Evolutionary conservation across 2,329 filamentous ascomycete species (phyloP), one percentile per base, ranked within the genome.

Genomic region (Blastomyces percursus): DNA sequence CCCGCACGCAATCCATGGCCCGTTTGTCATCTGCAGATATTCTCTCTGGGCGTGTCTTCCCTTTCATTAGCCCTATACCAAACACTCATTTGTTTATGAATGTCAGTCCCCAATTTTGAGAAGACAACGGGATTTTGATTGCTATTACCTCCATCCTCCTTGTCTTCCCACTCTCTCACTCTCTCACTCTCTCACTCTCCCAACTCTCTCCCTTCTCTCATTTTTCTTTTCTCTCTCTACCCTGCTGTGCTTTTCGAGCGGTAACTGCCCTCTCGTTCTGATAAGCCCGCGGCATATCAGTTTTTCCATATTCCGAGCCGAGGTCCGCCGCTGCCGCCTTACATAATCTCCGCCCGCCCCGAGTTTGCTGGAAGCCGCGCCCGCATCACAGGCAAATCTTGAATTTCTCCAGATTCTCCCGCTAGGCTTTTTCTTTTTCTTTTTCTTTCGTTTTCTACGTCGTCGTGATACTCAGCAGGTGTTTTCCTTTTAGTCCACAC

Each of bases 161-260:
- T 14, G 42, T 38, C 16, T 42, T 11, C 54, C 19, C 16, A 2
- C 11, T 14, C 24, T 57, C 54, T 57, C n/a, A 9, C 19, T 57
- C 32, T 11, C 35, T 58, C 11, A 46, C 11, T 44, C 9, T 57
- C 16, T 12, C 32, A 3, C 32, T 61, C 35, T 55, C 56, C 14
- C n/a, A n/a, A n/a, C 21, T 60, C 54, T 61, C 40, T 21, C 52
- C 30, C 51, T 63, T n/a, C n/a, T n/a, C n/a, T n/a, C n/a, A n/a
- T n/a, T n/a, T n/a, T n/a, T n/a, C n/a, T n/a, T n/a, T n/a, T 16
- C 11, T 30, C 8, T 21, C 21, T 27, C 24, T 50, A 1, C 27
- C 46, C 27, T 4, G 9, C 24, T 0, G 27, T 1, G 12, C 27
- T 52, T 35, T 35, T 35, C 32, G 32, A 5, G 6, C 1, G n/a